These are phyloP conservation scores for Castanospermum australe DNA, from an alignment of 306 rosid species.

Conservation along the genomic window DNA sequence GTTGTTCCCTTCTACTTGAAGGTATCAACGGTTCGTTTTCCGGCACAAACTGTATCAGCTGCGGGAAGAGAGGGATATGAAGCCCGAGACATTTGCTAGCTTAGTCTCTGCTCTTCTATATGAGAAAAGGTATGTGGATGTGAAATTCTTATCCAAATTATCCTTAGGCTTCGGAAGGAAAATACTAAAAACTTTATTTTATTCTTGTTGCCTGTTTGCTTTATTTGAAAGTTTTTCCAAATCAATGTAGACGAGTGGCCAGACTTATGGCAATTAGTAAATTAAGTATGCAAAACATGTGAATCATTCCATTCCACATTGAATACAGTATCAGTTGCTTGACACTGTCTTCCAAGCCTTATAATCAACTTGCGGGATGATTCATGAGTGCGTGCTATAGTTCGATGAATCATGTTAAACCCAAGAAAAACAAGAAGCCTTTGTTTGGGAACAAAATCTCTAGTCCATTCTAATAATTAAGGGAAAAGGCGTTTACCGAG, in stretches of 20 bases:
- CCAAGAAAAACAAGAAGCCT: too few relatives aligned
- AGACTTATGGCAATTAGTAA: not conserved
- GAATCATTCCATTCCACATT: not conserved
- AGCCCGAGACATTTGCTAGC: constrained; percentile 91
- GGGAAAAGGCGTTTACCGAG: too few relatives aligned
- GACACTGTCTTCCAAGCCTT: not conserved
- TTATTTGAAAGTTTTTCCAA: not conserved
- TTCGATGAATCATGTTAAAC: too few relatives aligned
- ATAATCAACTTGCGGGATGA: too few relatives aligned
- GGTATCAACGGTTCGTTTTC: constrained; percentile 80
- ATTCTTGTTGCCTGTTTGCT: not conserved
- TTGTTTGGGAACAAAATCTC: too few relatives aligned
- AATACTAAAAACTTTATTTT: not conserved
- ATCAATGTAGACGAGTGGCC: not conserved
- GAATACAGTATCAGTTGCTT: not conserved
- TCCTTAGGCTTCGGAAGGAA: not conserved
- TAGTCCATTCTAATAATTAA: too few relatives aligned
- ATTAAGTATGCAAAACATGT: not conserved
- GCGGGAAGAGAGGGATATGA: constrained; percentile 92
- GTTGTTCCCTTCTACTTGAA: not conserved
- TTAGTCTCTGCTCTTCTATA: constrained; percentile 82
- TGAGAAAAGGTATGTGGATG: constrained; percentile 69
- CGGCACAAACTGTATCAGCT: constrained; percentile 90
- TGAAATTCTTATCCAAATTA: too few relatives aligned
- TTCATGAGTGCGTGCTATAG: too few relatives aligned